Percentiles rank a stretch among this genome's conserved stretches.
Evolutionary conservation across 495 filamentous ascomycete genomes (phyloP).

Genomic region (Xylaria nigripes): DNA sequence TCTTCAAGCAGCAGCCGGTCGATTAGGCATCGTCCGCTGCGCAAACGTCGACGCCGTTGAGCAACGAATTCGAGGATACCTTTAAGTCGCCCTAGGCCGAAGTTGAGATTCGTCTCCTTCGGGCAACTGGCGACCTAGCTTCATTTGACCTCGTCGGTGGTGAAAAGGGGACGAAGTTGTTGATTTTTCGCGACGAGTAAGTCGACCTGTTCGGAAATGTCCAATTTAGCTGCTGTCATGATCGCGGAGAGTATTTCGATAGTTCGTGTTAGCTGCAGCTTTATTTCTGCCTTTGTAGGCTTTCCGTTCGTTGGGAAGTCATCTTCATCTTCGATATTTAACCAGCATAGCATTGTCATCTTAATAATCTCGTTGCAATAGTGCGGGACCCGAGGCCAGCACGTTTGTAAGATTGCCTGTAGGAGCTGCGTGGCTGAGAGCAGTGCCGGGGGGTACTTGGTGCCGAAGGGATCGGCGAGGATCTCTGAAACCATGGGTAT

Average conservation of each 20-base stretch:
- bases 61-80: conserved; percentile 3
- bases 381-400: conserved; percentile 63
- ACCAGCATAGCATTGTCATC: conserved; percentile 59
- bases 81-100: background rate
- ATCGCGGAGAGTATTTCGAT: conserved; percentile 25
- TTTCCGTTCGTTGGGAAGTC: conserved; percentile 4
- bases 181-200: conserved; percentile 37
- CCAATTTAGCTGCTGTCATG: conserved; percentile 21
- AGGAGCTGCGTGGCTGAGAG: conserved; percentile 44
- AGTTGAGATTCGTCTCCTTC: background rate
- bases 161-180: conserved; percentile 34
- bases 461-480: conserved; percentile 62
- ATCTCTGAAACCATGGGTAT: conserved; percentile 59
- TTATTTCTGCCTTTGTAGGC: conserved; percentile 25
- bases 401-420: conserved; percentile 52
- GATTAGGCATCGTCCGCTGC: conserved; percentile 37
- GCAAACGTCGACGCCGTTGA: background rate
- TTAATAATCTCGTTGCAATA: conserved; percentile 65
- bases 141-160: conserved; percentile 5
- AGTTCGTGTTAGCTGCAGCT: conserved; percentile 38
- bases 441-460: conserved; percentile 48
- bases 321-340: conserved; percentile 45
- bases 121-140: background rate
- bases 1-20: conserved; percentile 83
- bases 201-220: conserved; percentile 23